Conservation (phyloP, 306 rosid genomes). For the Gleditsia sinensis region DNA sequence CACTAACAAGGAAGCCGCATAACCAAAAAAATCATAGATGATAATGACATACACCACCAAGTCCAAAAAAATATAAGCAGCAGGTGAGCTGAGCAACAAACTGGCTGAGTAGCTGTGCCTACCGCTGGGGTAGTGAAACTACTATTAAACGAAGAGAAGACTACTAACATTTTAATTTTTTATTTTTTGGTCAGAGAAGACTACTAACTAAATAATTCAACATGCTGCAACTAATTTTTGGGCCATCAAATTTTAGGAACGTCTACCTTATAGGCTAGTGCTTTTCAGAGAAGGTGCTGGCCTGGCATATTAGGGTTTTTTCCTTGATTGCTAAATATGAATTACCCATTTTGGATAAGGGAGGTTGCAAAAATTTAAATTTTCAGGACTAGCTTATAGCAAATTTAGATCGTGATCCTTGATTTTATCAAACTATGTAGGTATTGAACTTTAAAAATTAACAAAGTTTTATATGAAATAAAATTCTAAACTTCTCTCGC, state of each 20-base stretch:
- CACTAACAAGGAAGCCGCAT: not conserved
- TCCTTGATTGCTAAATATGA: not conserved
- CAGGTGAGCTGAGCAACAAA: not conserved
- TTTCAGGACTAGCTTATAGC: not conserved
- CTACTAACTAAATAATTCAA: not conserved
- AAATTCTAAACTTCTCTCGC: no score
- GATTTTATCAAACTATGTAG: not conserved
- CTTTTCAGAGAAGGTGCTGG: not conserved
- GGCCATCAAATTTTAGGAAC: not conserved
- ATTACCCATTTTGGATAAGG: not conserved
- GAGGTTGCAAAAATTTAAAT: no score
- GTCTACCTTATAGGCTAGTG: not conserved
- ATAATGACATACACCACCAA: not conserved
- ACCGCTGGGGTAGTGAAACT: not conserved
- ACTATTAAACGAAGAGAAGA: not conserved
- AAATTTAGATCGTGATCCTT: not conserved
- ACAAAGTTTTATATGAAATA: no score
- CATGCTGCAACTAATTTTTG: not conserved
- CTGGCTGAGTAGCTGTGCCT: conserved; percentile 4
- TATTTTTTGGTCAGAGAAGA: no score
- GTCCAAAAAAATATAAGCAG: not conserved
- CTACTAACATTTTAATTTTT: no score
- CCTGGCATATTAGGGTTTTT: not conserved
- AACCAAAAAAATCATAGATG: not conserved
- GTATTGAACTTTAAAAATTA: not conserved